Base-by-base conservation (phyloP, 129 eudicot species). In the Tanacetum coccineum region DNA sequence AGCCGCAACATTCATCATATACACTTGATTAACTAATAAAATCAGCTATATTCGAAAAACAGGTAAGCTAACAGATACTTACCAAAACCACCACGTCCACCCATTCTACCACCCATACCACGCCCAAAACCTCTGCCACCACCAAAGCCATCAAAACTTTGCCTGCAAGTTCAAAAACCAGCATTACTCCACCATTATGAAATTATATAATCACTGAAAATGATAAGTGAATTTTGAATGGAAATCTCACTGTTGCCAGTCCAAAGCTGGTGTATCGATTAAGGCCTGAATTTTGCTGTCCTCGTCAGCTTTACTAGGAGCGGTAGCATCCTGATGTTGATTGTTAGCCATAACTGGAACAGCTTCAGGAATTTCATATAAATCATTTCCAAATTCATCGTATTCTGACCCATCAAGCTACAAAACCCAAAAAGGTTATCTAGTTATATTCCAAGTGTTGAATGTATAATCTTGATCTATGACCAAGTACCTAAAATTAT, bases 81-180 rank as follows among this genome's bases (percentile, higher is more conserved):
- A 93, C 98, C 98, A 82, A 92, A 92, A 74, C 96, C 95, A 74
- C 96, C 95, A 74, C 96, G 94, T 2, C 77, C 86, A 66, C 87
- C 87, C 80, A 82, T 84, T 85, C 98, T 82, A 68, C 96, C 95
- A 68, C 95, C 89, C 82, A 78, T 82, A 13, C 96, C 96, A 68
- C 95, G 86, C 66, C 86, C 95, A 79, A 80, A 89, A 57, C 96
- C 99, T 85, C 95, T 86, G 32, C 96, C 96, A 64, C 71, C 59
- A 5, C 94, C 96, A 82, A 82, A 93, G 44, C 87, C 86, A 67
- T 88, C 98, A 59, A 78, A 70, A 70, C 62, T 71, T 77, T 88
- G 96, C 50, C 98, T 88, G 87, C 74, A 82, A 62, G 68, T 18
- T 18, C 30, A 75, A 11, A 61, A 42, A 8, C 4, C 39, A 39